Evolutionary conservation across 1,139 yeast species (phyloP).

Genomic region (Suhomyces terraborum): DNA sequence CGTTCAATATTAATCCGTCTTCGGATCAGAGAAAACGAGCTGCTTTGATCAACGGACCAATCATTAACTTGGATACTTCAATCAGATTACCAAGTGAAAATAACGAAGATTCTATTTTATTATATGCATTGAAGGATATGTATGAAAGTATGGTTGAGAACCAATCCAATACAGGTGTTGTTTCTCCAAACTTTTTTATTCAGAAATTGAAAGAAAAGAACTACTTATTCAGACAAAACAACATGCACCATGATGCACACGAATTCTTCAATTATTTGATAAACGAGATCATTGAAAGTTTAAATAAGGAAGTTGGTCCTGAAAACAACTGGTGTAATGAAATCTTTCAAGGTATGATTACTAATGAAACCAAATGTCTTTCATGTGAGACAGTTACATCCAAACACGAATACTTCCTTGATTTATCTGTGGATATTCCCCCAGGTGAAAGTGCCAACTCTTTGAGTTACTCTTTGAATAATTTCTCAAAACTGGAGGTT

Average conservation of each 20-base stretch:
- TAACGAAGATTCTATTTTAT: conserved; percentile 56
- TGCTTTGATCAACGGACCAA: conserved; percentile 82
- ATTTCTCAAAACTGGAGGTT: conserved; percentile 84
- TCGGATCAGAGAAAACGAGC: conserved; percentile 78
- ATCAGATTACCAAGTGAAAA: conserved; percentile 43
- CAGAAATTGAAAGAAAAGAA: conserved; percentile 79
- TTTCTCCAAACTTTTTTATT: conserved; percentile 76
- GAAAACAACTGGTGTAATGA: conserved; percentile 61
- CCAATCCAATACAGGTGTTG: conserved; percentile 71
- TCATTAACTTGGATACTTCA: conserved; percentile 75
- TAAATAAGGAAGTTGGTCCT: conserved; percentile 43
- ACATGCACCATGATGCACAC: conserved; percentile 98
- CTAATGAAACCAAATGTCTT: conserved; percentile 86
- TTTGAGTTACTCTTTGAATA: conserved; percentile 71
- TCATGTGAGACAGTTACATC: conserved; percentile 87
- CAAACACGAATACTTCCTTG: conserved; percentile 83
- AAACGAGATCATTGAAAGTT: conserved; percentile 76
- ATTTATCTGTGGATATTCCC: conserved; percentile 82
- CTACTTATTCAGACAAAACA: conserved; percentile 76
- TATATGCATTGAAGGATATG: conserved; percentile 77
- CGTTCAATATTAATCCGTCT: conserved; percentile 53
- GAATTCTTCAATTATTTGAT: conserved; percentile 87
- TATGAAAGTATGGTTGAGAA: conserved; percentile 84
- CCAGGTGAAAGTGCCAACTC: conserved; percentile 63
- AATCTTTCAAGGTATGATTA: conserved; percentile 80